Evolutionary conservation across 768 basidiomycete species (phyloP).

Genomic region (Lactarius tabidus): DNA sequence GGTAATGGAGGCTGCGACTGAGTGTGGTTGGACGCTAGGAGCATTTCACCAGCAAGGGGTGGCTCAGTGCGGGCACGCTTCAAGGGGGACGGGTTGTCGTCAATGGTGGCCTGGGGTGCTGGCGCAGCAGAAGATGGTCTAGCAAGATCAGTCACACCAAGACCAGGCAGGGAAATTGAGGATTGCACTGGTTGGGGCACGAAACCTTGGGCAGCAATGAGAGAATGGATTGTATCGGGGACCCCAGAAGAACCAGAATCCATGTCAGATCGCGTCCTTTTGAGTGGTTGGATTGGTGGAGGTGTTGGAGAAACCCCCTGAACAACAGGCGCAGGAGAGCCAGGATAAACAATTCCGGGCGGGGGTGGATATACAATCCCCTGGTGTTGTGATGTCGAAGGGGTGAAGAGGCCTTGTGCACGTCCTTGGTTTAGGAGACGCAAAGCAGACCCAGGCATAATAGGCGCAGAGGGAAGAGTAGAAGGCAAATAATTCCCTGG

Average conservation of each 20-base stretch:
- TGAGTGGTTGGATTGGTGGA: constrained; percentile 42
- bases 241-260: constrained; percentile 44
- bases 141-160: constrained; percentile 43
- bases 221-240: constrained; percentile 20
- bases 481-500: constrained; percentile 28
- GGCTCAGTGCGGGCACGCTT: constrained; percentile 67
- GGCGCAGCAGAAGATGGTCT: constrained; percentile 50
- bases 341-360: constrained; percentile 47
- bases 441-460: constrained; percentile 83
- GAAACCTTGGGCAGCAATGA: constrained; percentile 25
- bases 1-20: constrained; percentile 30
- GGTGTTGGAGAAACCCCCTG: constrained; percentile 35
- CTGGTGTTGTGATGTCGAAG: constrained; percentile 63
- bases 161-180: constrained; percentile 40
- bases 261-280: constrained; percentile 63
- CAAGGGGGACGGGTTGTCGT: constrained; percentile 63
- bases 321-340: constrained; percentile 43
- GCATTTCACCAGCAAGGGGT: constrained; percentile 20
- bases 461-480: constrained; percentile 70
- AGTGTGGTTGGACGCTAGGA: background rate
- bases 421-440: constrained; percentile 81
- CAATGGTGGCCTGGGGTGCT: constrained; percentile 42
- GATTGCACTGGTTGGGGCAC: constrained; percentile 25
- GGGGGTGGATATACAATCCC: constrained; percentile 48
- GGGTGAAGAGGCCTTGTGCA: constrained; percentile 82